phyloP scores from a whole-genome alignment of 2,329 filamentous ascomycete genomes.

The Gliomastix tumulicola region DNA sequence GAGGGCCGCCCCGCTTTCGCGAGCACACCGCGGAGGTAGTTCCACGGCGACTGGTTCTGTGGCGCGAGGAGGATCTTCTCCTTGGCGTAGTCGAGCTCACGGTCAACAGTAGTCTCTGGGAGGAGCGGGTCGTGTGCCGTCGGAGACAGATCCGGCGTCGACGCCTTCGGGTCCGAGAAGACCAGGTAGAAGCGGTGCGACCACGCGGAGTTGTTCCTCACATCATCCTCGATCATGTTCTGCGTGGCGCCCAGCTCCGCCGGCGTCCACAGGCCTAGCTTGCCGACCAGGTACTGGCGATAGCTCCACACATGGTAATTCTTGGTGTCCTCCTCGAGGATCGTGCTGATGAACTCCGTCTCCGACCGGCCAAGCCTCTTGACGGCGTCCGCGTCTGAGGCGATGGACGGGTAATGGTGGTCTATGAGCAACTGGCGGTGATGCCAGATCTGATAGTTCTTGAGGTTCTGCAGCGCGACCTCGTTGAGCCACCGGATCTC shows the following conservation, averaged over 20 bases:
- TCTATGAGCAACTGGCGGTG: conserved; percentile 62
- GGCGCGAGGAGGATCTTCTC: conserved; percentile 70
- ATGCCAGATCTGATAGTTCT: conserved; percentile 99
- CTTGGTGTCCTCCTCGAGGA: conserved; percentile 83
- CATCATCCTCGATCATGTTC: conserved; percentile 66
- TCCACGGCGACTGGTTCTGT: conserved; percentile 93
- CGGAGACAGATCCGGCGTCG: conserved; percentile 38
- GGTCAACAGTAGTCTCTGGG: conserved; percentile 56
- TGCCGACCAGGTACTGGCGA: conserved; percentile 62
- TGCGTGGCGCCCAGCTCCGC: conserved; percentile 67
- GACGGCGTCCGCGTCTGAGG: conserved; percentile 41
- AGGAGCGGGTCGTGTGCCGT: conserved; percentile 49
- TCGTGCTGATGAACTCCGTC: conserved; percentile 65
- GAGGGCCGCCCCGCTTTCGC: conserved; percentile 54
- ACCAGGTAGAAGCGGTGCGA: conserved; percentile 94
- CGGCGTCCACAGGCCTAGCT: conserved; percentile 64
- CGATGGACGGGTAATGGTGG: conserved; percentile 52
- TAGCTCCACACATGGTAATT: conserved; percentile 99
- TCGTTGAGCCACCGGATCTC: conserved; percentile 85
- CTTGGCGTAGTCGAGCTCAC: conserved; percentile 70
- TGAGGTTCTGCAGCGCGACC: conserved; percentile 75
- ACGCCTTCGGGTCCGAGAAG: conserved; percentile 55
- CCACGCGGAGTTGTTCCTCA: conserved; percentile 97
- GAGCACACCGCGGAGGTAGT: conserved; percentile 75
- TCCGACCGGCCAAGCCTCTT: conserved; percentile 58